Evolutionary conservation across 345 rosid genomes (phyloP).

Genomic region (Eucalyptus tenuipes): DNA sequence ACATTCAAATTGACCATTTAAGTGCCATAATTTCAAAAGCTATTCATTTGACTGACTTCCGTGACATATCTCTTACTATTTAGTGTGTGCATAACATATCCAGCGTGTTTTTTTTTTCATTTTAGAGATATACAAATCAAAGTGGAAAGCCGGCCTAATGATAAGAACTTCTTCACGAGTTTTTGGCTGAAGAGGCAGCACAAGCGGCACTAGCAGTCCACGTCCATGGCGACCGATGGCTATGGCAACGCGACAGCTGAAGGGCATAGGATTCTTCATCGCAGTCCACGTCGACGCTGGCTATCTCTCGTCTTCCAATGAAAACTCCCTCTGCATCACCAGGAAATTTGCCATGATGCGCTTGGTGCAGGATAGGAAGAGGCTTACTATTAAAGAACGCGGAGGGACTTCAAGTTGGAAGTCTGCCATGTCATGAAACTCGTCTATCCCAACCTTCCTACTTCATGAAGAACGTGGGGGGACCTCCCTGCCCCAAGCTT

Average conservation of each 20-base stretch:
- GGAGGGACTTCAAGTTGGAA: no score
- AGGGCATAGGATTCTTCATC: no score
- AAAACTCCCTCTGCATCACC: neutral
- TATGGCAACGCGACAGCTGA: neutral
- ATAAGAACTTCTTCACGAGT: neutral
- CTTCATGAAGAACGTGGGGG: no score
- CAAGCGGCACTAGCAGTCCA: neutral
- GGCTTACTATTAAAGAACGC: no score
- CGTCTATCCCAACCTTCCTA: no score
- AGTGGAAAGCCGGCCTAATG: rapidly evolving
- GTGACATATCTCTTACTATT: no score
- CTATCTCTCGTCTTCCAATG: neutral
- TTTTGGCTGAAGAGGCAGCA: neutral
- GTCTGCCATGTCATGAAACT: no score
- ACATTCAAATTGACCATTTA: no score
- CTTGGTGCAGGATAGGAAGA: neutral
- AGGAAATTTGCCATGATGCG: neutral
- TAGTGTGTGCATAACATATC: neutral
- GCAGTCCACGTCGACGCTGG: neutral
- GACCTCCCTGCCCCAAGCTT: no score
- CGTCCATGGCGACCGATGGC: neutral
- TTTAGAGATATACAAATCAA: neutral
- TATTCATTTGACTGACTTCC: no score
- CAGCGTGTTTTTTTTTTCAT: no score
- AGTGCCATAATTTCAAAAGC: no score